phyloP scores from a whole-genome alignment of 371 early-diverging fungal genomes.

The Gilbertella persicaria region DNA sequence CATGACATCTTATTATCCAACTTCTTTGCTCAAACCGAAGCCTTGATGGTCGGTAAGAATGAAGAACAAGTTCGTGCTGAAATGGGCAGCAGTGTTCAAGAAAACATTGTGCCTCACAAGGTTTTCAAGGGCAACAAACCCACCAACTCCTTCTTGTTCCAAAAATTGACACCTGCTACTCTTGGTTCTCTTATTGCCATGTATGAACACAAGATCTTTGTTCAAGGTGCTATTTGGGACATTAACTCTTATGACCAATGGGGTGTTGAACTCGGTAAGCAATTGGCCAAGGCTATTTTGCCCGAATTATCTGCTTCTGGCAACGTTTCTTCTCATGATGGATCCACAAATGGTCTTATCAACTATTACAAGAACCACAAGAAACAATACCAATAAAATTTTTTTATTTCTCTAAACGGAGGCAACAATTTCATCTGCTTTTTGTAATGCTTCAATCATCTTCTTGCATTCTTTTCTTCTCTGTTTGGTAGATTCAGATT shows the following conservation, averaged over 20 bases:
- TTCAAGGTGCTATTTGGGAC: slow-evolving; percentile 97
- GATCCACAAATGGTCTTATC: slow-evolving; percentile 92
- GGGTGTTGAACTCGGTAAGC: slow-evolving; percentile 99
- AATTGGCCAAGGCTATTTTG: slow-evolving; percentile 95
- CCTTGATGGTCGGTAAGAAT: slow-evolving; percentile 94
- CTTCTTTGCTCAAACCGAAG: slow-evolving; percentile 99
- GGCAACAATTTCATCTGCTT: slow-evolving; percentile 90
- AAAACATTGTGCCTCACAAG: slow-evolving; percentile 86
- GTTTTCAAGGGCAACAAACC: slow-evolving; percentile 97
- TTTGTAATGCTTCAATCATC: slow-evolving; percentile 95
- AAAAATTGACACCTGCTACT: slow-evolving; percentile 90
- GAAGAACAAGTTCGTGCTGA: slow-evolving; percentile 77
- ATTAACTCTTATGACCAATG: slow-evolving; percentile 98
- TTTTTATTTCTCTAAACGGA: slow-evolving; percentile 39
- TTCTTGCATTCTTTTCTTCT: slow-evolving; percentile 94
- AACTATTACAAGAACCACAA: slow-evolving; percentile 78
- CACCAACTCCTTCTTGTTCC: slow-evolving; percentile 94
- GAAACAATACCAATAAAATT: slow-evolving; percentile 39
- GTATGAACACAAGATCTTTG: slow-evolving; percentile 99
- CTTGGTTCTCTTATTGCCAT: slow-evolving; percentile 95
- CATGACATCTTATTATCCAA: slow-evolving; percentile 97
- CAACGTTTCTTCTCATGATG: slow-evolving; percentile 78
- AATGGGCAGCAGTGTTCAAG: slow-evolving; percentile 60
- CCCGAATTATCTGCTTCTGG: slow-evolving; percentile 72
- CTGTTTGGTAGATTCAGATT: slow-evolving; percentile 88